Conservation (phyloP, 257 asterid genomes). For the Nicotiana knightiana region DNA sequence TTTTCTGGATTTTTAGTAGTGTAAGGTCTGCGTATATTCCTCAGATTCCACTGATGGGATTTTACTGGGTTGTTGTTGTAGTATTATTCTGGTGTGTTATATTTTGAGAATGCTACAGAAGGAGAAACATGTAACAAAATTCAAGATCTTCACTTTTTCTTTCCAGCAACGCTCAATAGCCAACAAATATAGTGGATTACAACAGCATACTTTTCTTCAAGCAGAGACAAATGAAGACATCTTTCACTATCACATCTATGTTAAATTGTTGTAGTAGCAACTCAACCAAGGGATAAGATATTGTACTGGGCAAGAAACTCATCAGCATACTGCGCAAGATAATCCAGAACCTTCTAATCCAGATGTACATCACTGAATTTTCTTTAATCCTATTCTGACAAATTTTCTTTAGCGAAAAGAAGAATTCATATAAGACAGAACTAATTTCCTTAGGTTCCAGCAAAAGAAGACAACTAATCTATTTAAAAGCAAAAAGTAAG, state of each 20-base stretch:
- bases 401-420: no score
- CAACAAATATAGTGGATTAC: not conserved
- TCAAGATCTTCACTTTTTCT: not conserved
- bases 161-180: not conserved
- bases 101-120: not conserved
- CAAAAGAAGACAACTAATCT: no score
- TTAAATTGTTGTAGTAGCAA: not conserved
- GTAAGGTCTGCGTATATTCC: no score
- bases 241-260: not conserved
- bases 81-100: not conserved
- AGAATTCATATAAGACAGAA: no score
- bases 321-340: slow-evolving; percentile 71
- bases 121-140: not conserved
- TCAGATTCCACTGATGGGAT: no score
- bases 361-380: slow-evolving; percentile 80
- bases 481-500: no score
- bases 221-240: no score
- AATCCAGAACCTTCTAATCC: slow-evolving; percentile 51
- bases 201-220: no score
- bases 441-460: no score
- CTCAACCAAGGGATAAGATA: not conserved
- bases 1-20: no score
- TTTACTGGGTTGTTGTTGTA: no score
- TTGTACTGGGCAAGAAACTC: slow-evolving; percentile 59
- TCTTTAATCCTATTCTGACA: no score